phyloP scores from a whole-genome alignment of 179 eudicot species.

The Gypsophila paniculata region DNA sequence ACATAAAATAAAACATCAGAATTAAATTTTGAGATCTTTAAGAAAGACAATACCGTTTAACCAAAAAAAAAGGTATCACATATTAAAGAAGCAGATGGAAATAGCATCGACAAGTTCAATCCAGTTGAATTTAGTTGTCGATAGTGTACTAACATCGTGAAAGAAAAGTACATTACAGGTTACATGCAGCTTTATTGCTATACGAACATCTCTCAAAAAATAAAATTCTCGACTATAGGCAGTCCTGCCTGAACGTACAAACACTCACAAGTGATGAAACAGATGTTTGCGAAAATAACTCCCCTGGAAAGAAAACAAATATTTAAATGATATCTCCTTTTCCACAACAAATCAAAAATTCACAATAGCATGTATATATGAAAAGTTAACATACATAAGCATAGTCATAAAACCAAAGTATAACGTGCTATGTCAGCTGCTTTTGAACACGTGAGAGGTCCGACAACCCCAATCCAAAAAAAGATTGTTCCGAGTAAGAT shows the following conservation, averaged over 20 bases:
- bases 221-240: neutral
- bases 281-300: neutral
- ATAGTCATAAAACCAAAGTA: neutral
- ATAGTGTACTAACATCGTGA: neutral
- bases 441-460: neutral
- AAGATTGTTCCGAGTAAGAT: neutral
- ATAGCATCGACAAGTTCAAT: neutral
- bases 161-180: neutral
- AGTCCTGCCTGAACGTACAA: no score
- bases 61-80: neutral
- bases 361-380: neutral
- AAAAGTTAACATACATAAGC: neutral
- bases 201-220: neutral
- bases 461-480: neutral
- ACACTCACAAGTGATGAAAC: neutral
- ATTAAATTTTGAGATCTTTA: neutral
- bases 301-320: neutral
- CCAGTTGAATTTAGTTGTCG: neutral
- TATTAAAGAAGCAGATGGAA: neutral
- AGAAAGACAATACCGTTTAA: neutral
- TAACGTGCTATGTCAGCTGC: neutral
- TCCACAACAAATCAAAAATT: neutral
- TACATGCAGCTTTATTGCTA: no score
- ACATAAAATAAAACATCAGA: constrained; percentile 11
- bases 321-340: neutral